These are phyloP conservation scores for Porcisia deanei DNA, from an alignment of 208 protist species.

Conservation along the genomic window DNA sequence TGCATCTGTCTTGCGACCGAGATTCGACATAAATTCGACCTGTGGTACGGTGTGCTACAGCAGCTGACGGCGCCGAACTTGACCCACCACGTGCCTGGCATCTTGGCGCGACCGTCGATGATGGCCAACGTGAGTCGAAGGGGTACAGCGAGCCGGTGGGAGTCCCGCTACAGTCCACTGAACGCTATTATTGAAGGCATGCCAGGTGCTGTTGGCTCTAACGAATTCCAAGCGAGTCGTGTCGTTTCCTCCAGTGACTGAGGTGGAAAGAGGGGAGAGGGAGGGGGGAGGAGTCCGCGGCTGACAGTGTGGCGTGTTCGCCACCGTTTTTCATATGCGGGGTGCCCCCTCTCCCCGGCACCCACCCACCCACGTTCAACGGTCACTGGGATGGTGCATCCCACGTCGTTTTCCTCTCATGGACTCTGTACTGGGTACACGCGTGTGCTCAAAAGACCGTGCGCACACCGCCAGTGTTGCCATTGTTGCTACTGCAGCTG, in stretches of 20 bases:
- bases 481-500: neutral
- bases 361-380: no score
- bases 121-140: slow-evolving; percentile 23
- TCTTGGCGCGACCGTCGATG: slow-evolving; percentile 51
- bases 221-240: slow-evolving; percentile 2
- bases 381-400: neutral
- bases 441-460: neutral
- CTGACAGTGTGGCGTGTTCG: neutral
- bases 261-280: neutral
- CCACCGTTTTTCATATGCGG: neutral
- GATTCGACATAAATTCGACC: slow-evolving; percentile 73
- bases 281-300: neutral
- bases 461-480: neutral
- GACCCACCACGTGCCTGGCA: slow-evolving; percentile 31
- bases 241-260: slow-evolving; percentile 41
- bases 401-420: neutral
- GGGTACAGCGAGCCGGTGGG: slow-evolving; percentile 45
- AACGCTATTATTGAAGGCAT: slow-evolving; percentile 39
- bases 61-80: slow-evolving; percentile 48
- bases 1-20: slow-evolving; percentile 68
- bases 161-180: slow-evolving; percentile 55
- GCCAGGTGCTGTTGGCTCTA: slow-evolving; percentile 13
- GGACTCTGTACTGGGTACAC: neutral
- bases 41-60: slow-evolving; percentile 68
- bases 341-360: no score